Evolutionary conservation across 2,329 filamentous ascomycete species (phyloP), one percentile per base, ranked within the genome.

Genomic region (Canariomyces notabilis): DNA sequence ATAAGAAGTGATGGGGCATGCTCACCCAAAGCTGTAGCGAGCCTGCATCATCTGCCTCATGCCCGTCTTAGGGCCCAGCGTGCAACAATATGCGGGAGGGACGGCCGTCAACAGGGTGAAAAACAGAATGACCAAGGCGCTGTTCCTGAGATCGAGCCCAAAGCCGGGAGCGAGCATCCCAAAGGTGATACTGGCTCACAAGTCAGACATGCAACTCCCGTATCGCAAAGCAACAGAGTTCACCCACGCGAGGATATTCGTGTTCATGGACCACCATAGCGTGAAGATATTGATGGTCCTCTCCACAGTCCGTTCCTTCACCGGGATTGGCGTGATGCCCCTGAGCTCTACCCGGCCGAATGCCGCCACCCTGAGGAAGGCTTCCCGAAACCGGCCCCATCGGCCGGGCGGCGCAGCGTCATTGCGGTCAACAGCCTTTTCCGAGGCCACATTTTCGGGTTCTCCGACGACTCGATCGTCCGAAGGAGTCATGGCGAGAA

Each of bases 21-120:
- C 64, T 43, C 63, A 76, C 68, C 77, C 79, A 58, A 82, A 85
- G 33, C 74, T 76, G 61, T 76, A 84, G 18, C 81, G 70, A 4
- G 81, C 80, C 54, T 81, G 78, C 6, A 84, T 74, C 72, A 84
- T 80, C 61, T 83, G 80, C 14, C 80, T 71, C 72, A 84, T 75
- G 34, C 80, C 81, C 8, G 79, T 82, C 61, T 75, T 76, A 4
- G 80, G 77, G 0, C 80, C 79, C 41, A 81, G 63, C 0, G 75
- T 80, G 34, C 73, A 73, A 20, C 83, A 65, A 55, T 76, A 81
- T 3, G 76, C 79, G 1, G 79, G 75, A 0, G 75, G 66, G 6
- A 73, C 49, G 0, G 74, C 74, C 1, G 74, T 75, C 20, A 82
- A 53, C 15, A 83, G 61, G 9, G 71, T 74, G 62, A 84, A 83